Evolutionary conservation across 2,329 filamentous ascomycete species (phyloP).

Genomic region (Cladobotryum protrusum): DNA sequence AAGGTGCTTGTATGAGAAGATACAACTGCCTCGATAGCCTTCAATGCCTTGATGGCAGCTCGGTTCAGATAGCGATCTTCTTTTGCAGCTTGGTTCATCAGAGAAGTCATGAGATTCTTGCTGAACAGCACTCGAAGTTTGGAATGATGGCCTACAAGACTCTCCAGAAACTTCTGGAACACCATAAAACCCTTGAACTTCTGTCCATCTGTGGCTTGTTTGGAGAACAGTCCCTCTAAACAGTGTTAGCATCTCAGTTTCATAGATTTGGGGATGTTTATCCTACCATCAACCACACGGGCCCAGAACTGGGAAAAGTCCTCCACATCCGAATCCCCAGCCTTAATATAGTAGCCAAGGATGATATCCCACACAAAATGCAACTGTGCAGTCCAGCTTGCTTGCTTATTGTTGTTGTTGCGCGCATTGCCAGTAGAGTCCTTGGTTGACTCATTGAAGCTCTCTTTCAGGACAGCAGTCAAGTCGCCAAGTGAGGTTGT

Average conservation of each 20-base stretch:
- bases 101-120: constrained; percentile 71
- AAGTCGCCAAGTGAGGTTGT: constrained; percentile 62
- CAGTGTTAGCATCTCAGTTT: constrained; percentile 18
- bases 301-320: constrained; percentile 77
- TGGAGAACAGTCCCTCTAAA: constrained; percentile 74
- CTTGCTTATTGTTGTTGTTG: constrained; percentile 51
- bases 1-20: constrained; percentile 55
- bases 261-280: background rate
- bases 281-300: constrained; percentile 76
- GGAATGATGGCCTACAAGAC: constrained; percentile 37
- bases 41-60: constrained; percentile 70
- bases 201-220: constrained; percentile 74
- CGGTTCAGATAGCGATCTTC: constrained; percentile 74
- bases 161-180: constrained; percentile 66
- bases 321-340: constrained; percentile 30
- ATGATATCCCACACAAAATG: constrained; percentile 87
- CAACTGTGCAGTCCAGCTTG: constrained; percentile 71
- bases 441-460: constrained; percentile 46
- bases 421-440: constrained; percentile 35
- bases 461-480: constrained; percentile 74
- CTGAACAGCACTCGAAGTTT: constrained; percentile 64
- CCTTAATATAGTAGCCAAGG: constrained; percentile 46
- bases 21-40: constrained; percentile 59
- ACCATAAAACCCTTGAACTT: constrained; percentile 91
- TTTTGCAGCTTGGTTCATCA: constrained; percentile 76